These are phyloP conservation scores for Vaccinium myrtillus DNA, from an alignment of 148 eudicot genomes.

Conservation along the genomic window DNA sequence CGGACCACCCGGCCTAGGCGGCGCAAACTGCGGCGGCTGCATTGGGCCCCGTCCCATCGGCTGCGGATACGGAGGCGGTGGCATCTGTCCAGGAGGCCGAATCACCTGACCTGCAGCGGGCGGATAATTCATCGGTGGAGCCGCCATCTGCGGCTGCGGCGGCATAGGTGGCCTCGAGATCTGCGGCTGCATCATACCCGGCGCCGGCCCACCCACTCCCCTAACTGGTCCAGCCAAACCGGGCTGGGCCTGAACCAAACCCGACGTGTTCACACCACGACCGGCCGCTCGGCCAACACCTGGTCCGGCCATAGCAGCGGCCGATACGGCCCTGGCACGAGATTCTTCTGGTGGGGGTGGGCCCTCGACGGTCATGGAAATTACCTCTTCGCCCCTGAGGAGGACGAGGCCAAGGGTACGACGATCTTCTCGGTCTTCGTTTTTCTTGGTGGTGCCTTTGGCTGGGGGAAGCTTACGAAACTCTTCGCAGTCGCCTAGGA, in stretches of 20 bases:
- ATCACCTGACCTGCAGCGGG: constrained; percentile 40
- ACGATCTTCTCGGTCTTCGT: constrained; percentile 64
- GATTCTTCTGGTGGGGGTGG: constrained; percentile 94
- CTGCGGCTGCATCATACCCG: constrained; percentile 98
- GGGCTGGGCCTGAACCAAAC: constrained; percentile 67
- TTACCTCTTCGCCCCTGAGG: constrained; percentile 86
- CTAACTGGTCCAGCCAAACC: constrained; percentile 88
- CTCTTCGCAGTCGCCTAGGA: constrained; percentile 94
- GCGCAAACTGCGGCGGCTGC: constrained; percentile 43
- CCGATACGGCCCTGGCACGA: constrained; percentile 51
- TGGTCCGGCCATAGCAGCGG: constrained; percentile 55
- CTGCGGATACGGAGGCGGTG: constrained; percentile 33
- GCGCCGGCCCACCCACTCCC: constrained; percentile 92
- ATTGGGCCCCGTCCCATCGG: constrained; percentile 31
- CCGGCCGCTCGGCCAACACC: constrained; percentile 88
- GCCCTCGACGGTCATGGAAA: constrained; percentile 96
- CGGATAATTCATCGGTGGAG: constrained; percentile 53
- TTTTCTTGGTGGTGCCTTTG: constrained; percentile 43
- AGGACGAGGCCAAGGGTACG: constrained; percentile 90
- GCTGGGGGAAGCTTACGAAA: constrained; percentile 79
- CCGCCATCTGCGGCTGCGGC: constrained; percentile 28
- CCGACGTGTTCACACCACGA: constrained; percentile 63
- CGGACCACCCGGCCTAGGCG: constrained; percentile 34
- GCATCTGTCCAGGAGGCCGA: constrained; percentile 63
- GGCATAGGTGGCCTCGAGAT: constrained; percentile 69